Evolutionary conservation across 2,329 filamentous ascomycete species (phyloP).

Genomic region (Pestalotiopsis sp.): DNA sequence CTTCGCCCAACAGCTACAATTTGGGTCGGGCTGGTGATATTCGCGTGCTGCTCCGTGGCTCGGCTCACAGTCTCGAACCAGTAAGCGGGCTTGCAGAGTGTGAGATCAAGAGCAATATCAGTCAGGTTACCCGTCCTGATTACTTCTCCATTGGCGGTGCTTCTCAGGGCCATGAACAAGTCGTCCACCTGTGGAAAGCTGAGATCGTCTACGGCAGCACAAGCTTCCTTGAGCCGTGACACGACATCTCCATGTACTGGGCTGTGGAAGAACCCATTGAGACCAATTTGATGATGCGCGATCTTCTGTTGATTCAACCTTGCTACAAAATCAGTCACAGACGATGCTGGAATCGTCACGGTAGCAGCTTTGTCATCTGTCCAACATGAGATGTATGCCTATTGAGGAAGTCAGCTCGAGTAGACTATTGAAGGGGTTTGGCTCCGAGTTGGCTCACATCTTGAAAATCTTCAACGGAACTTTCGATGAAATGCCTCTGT

Average conservation of each 20-base stretch:
- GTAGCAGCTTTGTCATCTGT: background rate
- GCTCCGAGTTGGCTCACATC: background rate
- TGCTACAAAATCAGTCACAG: background rate
- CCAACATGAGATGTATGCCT: slow-evolving; percentile 1
- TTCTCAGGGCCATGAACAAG: background rate
- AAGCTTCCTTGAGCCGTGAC: background rate
- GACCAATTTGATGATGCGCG: background rate
- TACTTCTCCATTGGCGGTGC: background rate
- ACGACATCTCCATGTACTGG: background rate
- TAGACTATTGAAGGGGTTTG: background rate
- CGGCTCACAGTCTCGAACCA: background rate
- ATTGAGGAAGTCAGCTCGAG: background rate
- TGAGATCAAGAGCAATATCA: background rate
- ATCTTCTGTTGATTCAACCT: background rate
- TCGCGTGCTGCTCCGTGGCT: background rate
- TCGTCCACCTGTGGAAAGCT: background rate
- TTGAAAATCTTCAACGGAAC: background rate
- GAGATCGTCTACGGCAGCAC: background rate
- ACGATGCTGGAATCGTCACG: background rate
- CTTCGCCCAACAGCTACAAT: background rate
- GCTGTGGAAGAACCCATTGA: background rate
- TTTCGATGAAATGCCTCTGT: background rate
- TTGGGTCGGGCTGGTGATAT: background rate
- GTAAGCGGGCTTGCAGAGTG: background rate
- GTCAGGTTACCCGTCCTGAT: background rate